phyloP scores from a whole-genome alignment of 1,284 basidiomycete species.

The Tausonia pullulans region DNA sequence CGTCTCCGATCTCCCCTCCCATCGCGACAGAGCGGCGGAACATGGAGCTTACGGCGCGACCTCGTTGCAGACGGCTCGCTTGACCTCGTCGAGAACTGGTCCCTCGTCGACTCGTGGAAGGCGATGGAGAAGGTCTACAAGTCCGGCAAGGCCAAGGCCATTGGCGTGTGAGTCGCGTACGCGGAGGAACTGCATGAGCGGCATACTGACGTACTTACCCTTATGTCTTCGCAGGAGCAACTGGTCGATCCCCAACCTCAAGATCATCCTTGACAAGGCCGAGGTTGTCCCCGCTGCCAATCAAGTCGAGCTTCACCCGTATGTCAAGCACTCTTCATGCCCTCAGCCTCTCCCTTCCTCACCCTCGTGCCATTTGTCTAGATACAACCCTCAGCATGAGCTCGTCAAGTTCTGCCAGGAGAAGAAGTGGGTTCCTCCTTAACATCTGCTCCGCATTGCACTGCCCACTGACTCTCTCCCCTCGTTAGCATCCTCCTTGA shows the following conservation, averaged over 20 bases:
- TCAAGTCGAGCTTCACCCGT: conserved; percentile 69
- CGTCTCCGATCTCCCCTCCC: not conserved
- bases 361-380: too few relatives aligned
- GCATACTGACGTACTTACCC: too few relatives aligned
- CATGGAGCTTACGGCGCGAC: too few relatives aligned
- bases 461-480: too few relatives aligned
- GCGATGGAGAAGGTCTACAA: conserved; percentile 56
- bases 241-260: conserved; percentile 39
- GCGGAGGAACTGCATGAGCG: too few relatives aligned
- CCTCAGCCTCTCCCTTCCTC: too few relatives aligned
- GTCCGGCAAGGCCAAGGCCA: conserved; percentile 23
- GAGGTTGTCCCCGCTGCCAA: conserved; percentile 53
- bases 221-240: conserved; percentile 22
- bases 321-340: conserved; percentile 25
- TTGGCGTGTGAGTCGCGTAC: conserved; percentile 15
- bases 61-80: not conserved
- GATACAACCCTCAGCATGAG: conserved; percentile 60
- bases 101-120: conserved; percentile 43
- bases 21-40: not conserved
- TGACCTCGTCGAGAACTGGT: not conserved
- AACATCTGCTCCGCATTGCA: too few relatives aligned
- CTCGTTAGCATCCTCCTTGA: conserved; percentile 46
- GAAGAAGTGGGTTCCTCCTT: conserved; percentile 28
- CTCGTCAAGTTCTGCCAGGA: conserved; percentile 51
- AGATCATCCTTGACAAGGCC: conserved; percentile 47